Percentiles rank a stretch among this genome's conserved stretches.
Evolutionary conservation across 108 stramenopile genomes (phyloP).

Genomic region (Phaeodactylum tricornutum): DNA sequence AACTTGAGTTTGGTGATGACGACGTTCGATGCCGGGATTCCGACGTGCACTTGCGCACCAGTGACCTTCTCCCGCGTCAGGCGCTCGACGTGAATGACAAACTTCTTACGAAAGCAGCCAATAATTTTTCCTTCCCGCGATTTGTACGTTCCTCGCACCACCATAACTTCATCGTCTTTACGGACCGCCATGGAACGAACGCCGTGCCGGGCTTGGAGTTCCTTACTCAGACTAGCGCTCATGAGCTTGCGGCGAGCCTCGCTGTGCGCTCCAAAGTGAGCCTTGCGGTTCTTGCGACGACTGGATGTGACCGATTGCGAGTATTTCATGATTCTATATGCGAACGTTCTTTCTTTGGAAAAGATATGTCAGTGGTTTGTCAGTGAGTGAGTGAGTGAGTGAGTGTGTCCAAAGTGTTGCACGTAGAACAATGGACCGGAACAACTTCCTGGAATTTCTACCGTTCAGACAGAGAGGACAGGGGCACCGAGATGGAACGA

Average conservation of each 20-base stretch:
- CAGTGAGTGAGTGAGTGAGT: too few species aligned
- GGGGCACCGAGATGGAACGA: too few species aligned
- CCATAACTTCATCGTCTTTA: constrained; percentile 96
- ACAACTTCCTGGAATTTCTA: too few species aligned
- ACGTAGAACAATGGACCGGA: too few species aligned
- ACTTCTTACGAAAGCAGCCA: constrained; percentile 94
- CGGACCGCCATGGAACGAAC: constrained; percentile 98
- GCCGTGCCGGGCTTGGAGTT: constrained; percentile 94
- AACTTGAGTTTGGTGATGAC: constrained; percentile 98
- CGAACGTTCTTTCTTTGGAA: too few species aligned
- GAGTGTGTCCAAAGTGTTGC: too few species aligned
- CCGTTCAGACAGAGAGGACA: too few species aligned
- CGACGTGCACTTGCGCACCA: constrained; percentile 84
- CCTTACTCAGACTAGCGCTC: constrained; percentile 96
- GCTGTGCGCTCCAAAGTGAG: constrained; percentile 95
- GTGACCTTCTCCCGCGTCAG: constrained; percentile 97
- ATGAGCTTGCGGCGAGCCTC: constrained; percentile 90
- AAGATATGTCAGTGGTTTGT: too few species aligned
- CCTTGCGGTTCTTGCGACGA: constrained; percentile 98
- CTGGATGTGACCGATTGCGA: constrained; percentile 77
- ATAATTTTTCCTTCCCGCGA: constrained; percentile 98
- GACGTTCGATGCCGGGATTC: constrained; percentile 91
- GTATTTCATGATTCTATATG: constrained; percentile 92
- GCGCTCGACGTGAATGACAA: constrained; percentile 96
- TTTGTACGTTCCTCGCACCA: constrained; percentile 93